Evolutionary conservation across 805 yeast species (phyloP).

Genomic region (Priceomyces melissophilus): DNA sequence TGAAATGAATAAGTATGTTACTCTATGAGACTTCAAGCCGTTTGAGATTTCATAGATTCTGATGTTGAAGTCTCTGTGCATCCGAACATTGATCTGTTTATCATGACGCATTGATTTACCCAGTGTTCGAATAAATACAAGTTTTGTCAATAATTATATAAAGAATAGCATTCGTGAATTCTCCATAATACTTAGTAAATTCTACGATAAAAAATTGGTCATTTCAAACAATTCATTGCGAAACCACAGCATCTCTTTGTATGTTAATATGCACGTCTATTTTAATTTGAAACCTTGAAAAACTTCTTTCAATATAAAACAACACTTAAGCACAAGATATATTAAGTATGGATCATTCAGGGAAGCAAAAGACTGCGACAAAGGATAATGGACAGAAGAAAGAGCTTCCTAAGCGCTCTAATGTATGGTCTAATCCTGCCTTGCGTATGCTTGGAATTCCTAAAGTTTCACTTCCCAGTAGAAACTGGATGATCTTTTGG

Average conservation of each 20-base stretch:
- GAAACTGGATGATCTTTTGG: constrained; percentile 94
- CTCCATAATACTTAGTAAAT: too few relatives aligned
- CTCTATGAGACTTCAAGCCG: too few relatives aligned
- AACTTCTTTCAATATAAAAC: not conserved
- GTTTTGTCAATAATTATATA: too few relatives aligned
- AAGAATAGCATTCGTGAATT: too few relatives aligned
- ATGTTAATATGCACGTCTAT: not conserved
- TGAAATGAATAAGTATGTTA: constrained; percentile 23
- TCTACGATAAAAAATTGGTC: too few relatives aligned
- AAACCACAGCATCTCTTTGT: not conserved
- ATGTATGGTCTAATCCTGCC: constrained; percentile 70
- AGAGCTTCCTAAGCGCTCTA: constrained; percentile 11
- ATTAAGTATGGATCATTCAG: not conserved
- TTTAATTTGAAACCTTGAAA: not conserved
- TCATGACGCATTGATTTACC: too few relatives aligned
- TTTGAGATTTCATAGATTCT: not conserved
- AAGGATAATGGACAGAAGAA: not conserved
- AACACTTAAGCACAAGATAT: not conserved
- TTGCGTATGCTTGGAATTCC: constrained; percentile 83
- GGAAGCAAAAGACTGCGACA: not conserved
- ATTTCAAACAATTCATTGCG: too few relatives aligned
- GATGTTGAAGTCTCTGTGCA: not conserved
- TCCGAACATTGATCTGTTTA: too few relatives aligned
- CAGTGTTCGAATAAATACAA: too few relatives aligned
- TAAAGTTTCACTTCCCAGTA: constrained; percentile 70